These are phyloP conservation scores for Akebia trifoliata DNA, from an alignment of 164 flowering plant genomes.

Conservation along the genomic window DNA sequence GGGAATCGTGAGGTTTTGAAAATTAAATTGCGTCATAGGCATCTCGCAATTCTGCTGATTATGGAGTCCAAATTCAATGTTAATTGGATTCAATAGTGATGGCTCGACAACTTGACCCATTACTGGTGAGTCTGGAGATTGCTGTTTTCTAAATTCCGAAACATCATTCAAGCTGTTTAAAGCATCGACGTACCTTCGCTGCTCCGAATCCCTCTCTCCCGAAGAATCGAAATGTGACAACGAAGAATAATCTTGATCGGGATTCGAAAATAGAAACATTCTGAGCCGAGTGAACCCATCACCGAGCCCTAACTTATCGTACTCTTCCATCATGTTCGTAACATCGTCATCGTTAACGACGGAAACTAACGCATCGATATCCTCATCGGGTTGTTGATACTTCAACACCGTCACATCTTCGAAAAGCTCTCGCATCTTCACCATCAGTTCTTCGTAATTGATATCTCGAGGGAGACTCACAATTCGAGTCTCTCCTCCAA, in stretches of 20 bases:
- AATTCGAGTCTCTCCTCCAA: conserved; percentile 95
- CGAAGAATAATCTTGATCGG: conserved; percentile 53
- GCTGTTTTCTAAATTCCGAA: conserved; percentile 47
- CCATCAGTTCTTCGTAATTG: conserved; percentile 66
- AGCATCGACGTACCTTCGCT: conserved; percentile 93
- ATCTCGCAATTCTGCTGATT: conserved; percentile 49
- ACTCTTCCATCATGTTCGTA: conserved; percentile 97
- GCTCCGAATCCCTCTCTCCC: conserved; percentile 71
- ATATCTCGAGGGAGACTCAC: conserved; percentile 71
- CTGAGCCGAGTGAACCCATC: conserved; percentile 83
- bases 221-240: conserved; percentile 49
- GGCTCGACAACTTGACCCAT: conserved; percentile 43
- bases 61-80: conserved; percentile 39
- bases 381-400: conserved; percentile 99
- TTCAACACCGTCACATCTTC: conserved; percentile 66
- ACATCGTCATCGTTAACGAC: conserved; percentile 98
- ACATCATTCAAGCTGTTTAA: conserved; percentile 67
- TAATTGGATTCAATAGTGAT: conserved; percentile 39
- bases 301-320: conserved; percentile 78
- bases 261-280: conserved; percentile 67
- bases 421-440: conserved; percentile 73
- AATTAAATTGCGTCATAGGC: conserved; percentile 38
- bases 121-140: conserved; percentile 30
- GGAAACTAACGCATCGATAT: conserved; percentile 94
- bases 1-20: conserved; percentile 49